Evolutionary conservation across 441 rosid genomes (phyloP).

Genomic region (Corymbia calophylla): DNA sequence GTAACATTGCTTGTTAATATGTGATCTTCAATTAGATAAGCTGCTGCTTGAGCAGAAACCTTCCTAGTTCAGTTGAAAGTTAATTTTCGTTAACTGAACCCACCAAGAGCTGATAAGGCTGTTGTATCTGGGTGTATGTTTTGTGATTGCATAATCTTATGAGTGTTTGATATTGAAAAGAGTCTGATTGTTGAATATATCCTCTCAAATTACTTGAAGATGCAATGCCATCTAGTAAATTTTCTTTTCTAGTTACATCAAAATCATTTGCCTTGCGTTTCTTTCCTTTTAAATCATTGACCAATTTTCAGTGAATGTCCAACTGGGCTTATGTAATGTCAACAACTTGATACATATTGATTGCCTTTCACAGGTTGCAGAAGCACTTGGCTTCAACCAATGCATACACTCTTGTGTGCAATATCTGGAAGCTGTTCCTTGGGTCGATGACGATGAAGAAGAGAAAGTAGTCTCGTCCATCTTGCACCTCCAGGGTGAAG

Average conservation of each 20-base stretch:
- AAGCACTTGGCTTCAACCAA: slow-evolving; percentile 56
- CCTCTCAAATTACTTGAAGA: background rate
- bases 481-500: slow-evolving; percentile 60
- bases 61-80: background rate
- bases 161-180: background rate
- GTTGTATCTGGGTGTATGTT: background rate
- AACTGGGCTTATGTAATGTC: background rate
- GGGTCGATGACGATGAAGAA: slow-evolving; percentile 98
- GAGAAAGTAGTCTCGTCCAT: slow-evolving; percentile 85
- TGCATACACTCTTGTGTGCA: slow-evolving; percentile 82
- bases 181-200: background rate
- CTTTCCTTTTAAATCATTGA: background rate
- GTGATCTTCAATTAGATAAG: background rate
- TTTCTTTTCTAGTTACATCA: background rate
- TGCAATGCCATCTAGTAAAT: background rate
- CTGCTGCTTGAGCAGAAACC: background rate
- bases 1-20: background rate
- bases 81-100: background rate
- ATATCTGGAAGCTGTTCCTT: slow-evolving; percentile 97
- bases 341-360: background rate
- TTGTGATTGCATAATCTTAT: background rate
- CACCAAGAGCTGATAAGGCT: background rate
- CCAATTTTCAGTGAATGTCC: background rate
- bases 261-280: background rate
- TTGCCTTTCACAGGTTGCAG: slow-evolving; percentile 50